Evolutionary conservation across 257 asterid species (phyloP).

Genomic region (Solanum piurae): DNA sequence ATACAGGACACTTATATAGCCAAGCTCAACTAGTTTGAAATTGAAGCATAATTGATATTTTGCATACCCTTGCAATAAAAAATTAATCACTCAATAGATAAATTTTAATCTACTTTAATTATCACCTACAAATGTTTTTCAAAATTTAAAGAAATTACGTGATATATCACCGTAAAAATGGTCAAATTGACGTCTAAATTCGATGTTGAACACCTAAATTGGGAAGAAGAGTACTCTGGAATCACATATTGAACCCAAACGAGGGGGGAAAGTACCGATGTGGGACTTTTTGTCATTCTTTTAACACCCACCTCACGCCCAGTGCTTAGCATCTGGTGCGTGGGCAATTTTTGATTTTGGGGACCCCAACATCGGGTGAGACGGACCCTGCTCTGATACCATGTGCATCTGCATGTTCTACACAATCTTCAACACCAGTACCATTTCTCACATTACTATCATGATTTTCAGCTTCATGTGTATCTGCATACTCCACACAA

Average conservation of each 20-base stretch:
- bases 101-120: not conserved
- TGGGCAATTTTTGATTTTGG: too few species aligned
- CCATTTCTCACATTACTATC: too few species aligned
- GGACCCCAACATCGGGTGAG: too few species aligned
- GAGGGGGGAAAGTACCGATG: slow-evolving; percentile 23
- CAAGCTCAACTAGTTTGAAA: not conserved
- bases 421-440: too few species aligned
- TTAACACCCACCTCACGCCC: too few species aligned
- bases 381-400: too few species aligned
- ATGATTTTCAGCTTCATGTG: too few species aligned
- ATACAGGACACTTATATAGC: not conserved
- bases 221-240: not conserved
- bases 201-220: not conserved
- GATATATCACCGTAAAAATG: not conserved
- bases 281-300: too few species aligned
- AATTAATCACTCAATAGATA: not conserved
- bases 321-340: too few species aligned
- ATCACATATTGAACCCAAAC: not conserved
- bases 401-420: too few species aligned
- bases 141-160: not conserved
- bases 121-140: not conserved
- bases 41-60: not conserved
- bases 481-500: too few species aligned
- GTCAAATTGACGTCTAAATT: not conserved
- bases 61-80: not conserved